Evolutionary conservation across 2,329 filamentous ascomycete genomes (phyloP), one percentile per base, ranked within the genome.

Genomic region (Pseudodiploospora longispora): DNA sequence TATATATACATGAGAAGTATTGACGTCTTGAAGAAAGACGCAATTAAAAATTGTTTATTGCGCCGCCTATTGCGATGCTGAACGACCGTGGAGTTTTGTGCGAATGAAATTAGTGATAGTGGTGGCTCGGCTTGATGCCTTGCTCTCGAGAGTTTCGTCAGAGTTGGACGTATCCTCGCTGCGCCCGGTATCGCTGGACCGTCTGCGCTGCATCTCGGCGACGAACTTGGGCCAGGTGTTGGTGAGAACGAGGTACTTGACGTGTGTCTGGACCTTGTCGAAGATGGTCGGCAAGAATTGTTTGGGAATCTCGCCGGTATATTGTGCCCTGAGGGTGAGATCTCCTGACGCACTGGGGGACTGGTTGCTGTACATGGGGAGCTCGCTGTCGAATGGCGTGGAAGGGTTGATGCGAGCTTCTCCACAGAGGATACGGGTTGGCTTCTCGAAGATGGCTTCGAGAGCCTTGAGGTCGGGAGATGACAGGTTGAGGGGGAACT

Each of bases 221-320:
- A 76, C 66, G 52, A 73, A 79, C 55, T 74, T 76, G 30, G 74
- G 72, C 80, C 81, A 85, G 0, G 81, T 84, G 57, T 84, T 84
- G 9, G 78, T 82, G 49, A 83, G 63, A 2, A 85, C 80, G 6
- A 83, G 67, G 47, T 83, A 80, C 59, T 81, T 82, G 62, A 84
- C 74, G 50, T 72, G 73, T 8, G 60, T 58, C 52, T 80, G 70
- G 0, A 78, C 75, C 4, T 62, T 66, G 52, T 83, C 78, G 51
- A 84, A 84, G 2, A 83, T 66, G 0, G 55, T 55, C 2, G 63
- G 56, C 35, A 68, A 61, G 45, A 83, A 83, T 0, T 44, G 59
- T 0, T 61, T 58, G 0, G 76, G 67, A 19, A 76, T 66, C 1
- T 67, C 61, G 6, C 68, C 70, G 9, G 57, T 57, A 46, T 63